These are phyloP conservation scores for Collybia nuda DNA, from an alignment of 768 basidiomycete species.

Conservation along the genomic window DNA sequence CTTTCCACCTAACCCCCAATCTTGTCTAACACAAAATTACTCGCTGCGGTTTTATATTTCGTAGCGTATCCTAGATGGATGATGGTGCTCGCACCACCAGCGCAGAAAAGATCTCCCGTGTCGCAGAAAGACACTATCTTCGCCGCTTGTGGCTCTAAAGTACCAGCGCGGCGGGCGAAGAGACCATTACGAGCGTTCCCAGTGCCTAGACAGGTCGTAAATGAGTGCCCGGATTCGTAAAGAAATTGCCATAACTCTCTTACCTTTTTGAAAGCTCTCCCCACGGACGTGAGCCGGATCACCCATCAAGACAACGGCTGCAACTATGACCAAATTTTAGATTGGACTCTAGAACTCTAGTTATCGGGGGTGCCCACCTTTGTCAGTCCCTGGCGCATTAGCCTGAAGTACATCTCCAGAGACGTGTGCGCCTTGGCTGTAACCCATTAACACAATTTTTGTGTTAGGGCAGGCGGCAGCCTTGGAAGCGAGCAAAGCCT, in stretches of 20 bases:
- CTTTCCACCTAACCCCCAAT: too few species aligned
- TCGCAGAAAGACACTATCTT: constrained; percentile 22
- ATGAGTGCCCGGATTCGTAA: too few species aligned
- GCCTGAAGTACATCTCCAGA: constrained; percentile 12
- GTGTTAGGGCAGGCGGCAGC: constrained; percentile 10
- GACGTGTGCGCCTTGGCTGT: constrained; percentile 13
- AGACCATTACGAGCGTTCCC: constrained; percentile 9
- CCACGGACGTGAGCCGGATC: constrained; percentile 12
- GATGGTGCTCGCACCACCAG: constrained; percentile 16
- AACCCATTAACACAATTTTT: constrained; percentile 14
- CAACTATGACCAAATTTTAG: background rate
- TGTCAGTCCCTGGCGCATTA: constrained; percentile 6
- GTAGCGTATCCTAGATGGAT: constrained; percentile 24
- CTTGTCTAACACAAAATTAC: too few species aligned
- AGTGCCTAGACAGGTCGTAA: constrained; percentile 3
- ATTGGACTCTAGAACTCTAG: background rate
- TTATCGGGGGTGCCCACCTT: background rate
- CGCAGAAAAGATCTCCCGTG: constrained; percentile 28
- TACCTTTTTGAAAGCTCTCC: constrained; percentile 12
- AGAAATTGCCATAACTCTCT: too few species aligned
- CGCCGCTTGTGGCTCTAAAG: constrained; percentile 6
- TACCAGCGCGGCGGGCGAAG: constrained; percentile 7
- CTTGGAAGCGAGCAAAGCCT: constrained; percentile 2
- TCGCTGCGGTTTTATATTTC: constrained; percentile 16
- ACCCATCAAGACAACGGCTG: constrained; percentile 11